These are phyloP conservation scores for Huntiella savannae DNA, from an alignment of 2,329 filamentous ascomycete species.

Conservation along the genomic window DNA sequence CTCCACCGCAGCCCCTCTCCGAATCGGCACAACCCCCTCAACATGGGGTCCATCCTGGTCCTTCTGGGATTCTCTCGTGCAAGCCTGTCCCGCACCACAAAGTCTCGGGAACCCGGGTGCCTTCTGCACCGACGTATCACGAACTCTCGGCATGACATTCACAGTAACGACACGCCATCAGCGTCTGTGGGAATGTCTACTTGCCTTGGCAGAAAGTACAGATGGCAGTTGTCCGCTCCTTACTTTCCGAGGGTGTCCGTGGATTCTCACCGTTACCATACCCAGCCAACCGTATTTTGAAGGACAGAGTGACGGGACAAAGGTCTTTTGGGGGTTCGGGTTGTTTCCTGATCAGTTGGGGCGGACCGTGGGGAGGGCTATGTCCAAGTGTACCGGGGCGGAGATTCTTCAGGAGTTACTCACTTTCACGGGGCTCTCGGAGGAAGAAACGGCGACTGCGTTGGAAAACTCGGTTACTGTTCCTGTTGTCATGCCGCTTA, in stretches of 20 bases:
- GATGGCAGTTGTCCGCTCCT: slow-evolving; percentile 16
- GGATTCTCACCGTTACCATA: slow-evolving; percentile 22
- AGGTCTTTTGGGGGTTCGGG: slow-evolving; percentile 23
- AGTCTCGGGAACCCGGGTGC: slow-evolving; percentile 19
- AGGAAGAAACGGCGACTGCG: slow-evolving; percentile 14
- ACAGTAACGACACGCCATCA: slow-evolving; percentile 21
- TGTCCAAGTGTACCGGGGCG: slow-evolving; percentile 21
- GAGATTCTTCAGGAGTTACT: slow-evolving; percentile 23
- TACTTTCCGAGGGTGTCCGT: slow-evolving; percentile 20
- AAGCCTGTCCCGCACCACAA: slow-evolving; percentile 19
- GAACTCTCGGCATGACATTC: slow-evolving; percentile 22
- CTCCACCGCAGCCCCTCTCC: background rate
- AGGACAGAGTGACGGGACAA: slow-evolving; percentile 18
- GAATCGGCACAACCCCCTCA: slow-evolving; percentile 12
- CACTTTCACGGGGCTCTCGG: slow-evolving; percentile 19
- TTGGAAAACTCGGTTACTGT: slow-evolving; percentile 12
- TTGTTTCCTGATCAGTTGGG: slow-evolving; percentile 20
- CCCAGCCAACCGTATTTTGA: slow-evolving; percentile 24
- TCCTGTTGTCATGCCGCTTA: slow-evolving; percentile 23
- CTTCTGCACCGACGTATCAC: slow-evolving; percentile 20
- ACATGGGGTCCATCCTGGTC: slow-evolving; percentile 22
- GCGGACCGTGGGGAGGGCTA: slow-evolving; percentile 21
- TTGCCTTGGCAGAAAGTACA: slow-evolving; percentile 13
- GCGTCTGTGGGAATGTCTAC: slow-evolving; percentile 17
- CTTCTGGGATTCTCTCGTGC: slow-evolving; percentile 22